Base-by-base conservation (phyloP, 176 grass and related monocot species). In the Chloris gayana region DNA sequence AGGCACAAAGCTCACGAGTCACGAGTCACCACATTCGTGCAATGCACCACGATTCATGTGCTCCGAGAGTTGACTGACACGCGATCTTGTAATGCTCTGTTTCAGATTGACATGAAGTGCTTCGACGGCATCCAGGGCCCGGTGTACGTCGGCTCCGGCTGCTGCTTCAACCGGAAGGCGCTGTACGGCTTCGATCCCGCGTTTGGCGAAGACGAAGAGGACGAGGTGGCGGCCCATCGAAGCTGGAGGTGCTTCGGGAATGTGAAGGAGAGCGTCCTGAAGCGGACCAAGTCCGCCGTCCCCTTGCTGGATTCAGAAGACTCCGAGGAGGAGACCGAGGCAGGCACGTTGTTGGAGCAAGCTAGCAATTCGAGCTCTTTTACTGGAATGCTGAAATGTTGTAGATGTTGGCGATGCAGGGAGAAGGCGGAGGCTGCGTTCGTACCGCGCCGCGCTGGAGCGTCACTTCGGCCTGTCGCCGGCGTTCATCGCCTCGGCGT, bases 61-160 rank as follows among this genome's bases (percentile, higher is more conserved):
- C 4, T n/a, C 41, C 19, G 4, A 31, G 9, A 31, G 9, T n/a
- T 14, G 41, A 12, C 5, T 35, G 5, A 25, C 30, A 4, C 26
- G 0, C 3, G 30, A 6, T 67, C 33, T 15, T 29, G 21, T 29
- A 17, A 50, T 70, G 33, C 9, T 38, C 0, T 25, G 29, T 4
- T 77, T 31, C 91, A 93, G 91, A 84, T 93, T 67, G 84, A 90
- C 50, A 88, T 93, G 85, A 93, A 88, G 46, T 85, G 91, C 54
- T 39, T 93, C 2, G 91, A 88, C 78, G 88, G 91, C 57, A 81
- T 93, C 61, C 91, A 90, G 64, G 88, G 91, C 29, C 88, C 91
- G 1, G 70, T 90, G 26, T 90, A 88, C 68, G 82, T 83, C 64
- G 82, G 88, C 6, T 88, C 91, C 60, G 88, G 91, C 2, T 93